Evolutionary conservation across 441 rosid genomes (phyloP).

Genomic region (Macaranga tanarius): DNA sequence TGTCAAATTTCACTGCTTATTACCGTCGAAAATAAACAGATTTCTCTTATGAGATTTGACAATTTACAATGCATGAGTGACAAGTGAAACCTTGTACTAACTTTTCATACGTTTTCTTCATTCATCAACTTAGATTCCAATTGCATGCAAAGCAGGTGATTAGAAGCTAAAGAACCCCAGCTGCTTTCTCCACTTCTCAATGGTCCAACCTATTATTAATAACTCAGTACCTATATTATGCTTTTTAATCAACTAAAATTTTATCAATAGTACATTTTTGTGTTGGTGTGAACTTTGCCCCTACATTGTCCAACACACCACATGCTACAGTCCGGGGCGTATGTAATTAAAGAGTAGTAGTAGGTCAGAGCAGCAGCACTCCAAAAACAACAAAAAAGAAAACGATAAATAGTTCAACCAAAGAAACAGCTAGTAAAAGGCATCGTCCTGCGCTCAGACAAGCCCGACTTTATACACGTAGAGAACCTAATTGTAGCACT

Average conservation of each 20-base stretch:
- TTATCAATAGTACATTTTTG: not conserved
- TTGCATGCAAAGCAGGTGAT: not conserved
- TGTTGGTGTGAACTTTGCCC: not conserved
- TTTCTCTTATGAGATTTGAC: not conserved
- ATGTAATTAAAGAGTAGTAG: not conserved
- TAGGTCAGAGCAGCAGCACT: not conserved
- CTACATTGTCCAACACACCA: slow-evolving; percentile 8
- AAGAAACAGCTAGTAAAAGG: not conserved
- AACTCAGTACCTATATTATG: not conserved
- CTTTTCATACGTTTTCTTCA: not conserved
- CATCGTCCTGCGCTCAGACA: not conserved
- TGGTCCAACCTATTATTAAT: not conserved
- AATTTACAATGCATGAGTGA: not conserved
- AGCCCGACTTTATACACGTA: not conserved
- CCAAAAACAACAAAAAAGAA: not conserved
- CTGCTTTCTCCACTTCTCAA: not conserved
- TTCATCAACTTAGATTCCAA: no score
- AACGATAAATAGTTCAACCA: not conserved
- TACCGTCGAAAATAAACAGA: not conserved
- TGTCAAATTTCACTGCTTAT: not conserved
- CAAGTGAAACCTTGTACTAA: not conserved
- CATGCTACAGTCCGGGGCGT: not conserved
- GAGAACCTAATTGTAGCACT: not conserved
- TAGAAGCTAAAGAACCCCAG: not conserved
- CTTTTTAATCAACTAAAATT: not conserved